Base-by-base conservation (phyloP, 2,329 filamentous ascomycete genomes). In the Hypoxylon sp. region DNA sequence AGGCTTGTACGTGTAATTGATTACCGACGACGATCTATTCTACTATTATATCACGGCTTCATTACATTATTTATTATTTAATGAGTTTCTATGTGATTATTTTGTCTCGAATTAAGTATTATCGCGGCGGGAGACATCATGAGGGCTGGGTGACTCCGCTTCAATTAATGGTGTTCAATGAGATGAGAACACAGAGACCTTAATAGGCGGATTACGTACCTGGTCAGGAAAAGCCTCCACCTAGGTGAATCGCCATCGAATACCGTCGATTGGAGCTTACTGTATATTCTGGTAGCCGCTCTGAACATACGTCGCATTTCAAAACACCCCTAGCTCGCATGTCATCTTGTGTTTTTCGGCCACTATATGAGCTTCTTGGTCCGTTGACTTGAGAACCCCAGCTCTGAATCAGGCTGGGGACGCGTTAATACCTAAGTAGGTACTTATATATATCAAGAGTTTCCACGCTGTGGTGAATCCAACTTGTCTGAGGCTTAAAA, bases 361-460 rank as follows among this genome's bases (percentile, higher is more conserved):
- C 3, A 51, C 20, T 20, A 26, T 38, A 12, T 54, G 18, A 4
- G 26, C 3, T 11, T 60, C 51, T 32, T 52, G 14, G 4, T 52
- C 42, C 28, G 52, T 26, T 11, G n/a, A 44, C 51, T 2, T 55
- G 8, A 9, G 42, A n/a, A 3, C 44, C 50, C 36, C 44, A 24
- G 24, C 9, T 22, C 18, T 16, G 26, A 16, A 11, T 56, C 46
- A 24, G 56, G 46, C 64, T 67, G 44, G 20, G 24, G 9, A n/a
- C 28, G 20, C 55, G 22, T 91, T 88, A 88, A 79, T 75, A 84
- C n/a, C n/a, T n/a, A n/a, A n/a, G n/a, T n/a, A n/a, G n/a, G n/a
- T 59, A 3, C 16, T 44, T 32, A 26, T 48, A 11, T 5, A 22
- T 36, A 6, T 6, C 20, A 16, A 16, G 8, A 3, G 8, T 5